phyloP scores from a whole-genome alignment of 129 eudicot species.

The Lonicera japonica region DNA sequence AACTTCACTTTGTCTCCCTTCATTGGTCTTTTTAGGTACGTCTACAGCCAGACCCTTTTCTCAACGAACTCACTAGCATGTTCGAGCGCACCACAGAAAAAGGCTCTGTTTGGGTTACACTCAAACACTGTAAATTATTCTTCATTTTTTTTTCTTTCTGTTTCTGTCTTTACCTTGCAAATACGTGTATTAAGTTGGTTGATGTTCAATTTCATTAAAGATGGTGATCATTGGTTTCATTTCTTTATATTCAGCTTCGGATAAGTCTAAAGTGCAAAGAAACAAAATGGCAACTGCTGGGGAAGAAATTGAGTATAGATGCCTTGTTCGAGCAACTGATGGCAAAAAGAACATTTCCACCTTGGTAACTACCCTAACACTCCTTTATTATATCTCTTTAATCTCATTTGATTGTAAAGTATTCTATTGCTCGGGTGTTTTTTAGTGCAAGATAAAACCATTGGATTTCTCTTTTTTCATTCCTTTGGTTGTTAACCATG shows the following conservation, averaged over 20 bases:
- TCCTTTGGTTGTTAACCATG: not conserved
- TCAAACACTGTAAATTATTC: slow-evolving; percentile 62
- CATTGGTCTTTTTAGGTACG: slow-evolving; percentile 39
- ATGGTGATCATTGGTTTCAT: slow-evolving; percentile 12
- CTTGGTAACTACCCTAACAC: slow-evolving; percentile 34
- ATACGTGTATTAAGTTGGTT: not conserved
- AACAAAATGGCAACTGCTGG: slow-evolving; percentile 60
- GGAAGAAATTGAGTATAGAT: slow-evolving; percentile 56
- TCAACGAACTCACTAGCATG: slow-evolving; percentile 79
- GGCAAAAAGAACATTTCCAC: slow-evolving; percentile 88
- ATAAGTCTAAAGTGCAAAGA: slow-evolving; percentile 58
- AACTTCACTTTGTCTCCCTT: not conserved
- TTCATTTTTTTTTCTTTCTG: not conserved
- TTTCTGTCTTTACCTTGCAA: not conserved
- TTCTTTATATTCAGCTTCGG: slow-evolving; percentile 48
- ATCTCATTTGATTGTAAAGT: too few relatives aligned
- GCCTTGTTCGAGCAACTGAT: slow-evolving; percentile 89
- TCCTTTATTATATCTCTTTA: too few relatives aligned
- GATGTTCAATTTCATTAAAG: not conserved
- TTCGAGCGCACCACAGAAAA: slow-evolving; percentile 85
- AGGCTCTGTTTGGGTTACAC: slow-evolving; percentile 95
- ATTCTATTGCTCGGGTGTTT: not conserved
- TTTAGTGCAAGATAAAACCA: not conserved
- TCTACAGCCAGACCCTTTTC: slow-evolving; percentile 76
- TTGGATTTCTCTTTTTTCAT: not conserved